Percentiles rank a stretch among this genome's conserved stretches.
Evolutionary conservation across 108 stramenopile species (phyloP).

Genomic region (Cyclotella atomus): DNA sequence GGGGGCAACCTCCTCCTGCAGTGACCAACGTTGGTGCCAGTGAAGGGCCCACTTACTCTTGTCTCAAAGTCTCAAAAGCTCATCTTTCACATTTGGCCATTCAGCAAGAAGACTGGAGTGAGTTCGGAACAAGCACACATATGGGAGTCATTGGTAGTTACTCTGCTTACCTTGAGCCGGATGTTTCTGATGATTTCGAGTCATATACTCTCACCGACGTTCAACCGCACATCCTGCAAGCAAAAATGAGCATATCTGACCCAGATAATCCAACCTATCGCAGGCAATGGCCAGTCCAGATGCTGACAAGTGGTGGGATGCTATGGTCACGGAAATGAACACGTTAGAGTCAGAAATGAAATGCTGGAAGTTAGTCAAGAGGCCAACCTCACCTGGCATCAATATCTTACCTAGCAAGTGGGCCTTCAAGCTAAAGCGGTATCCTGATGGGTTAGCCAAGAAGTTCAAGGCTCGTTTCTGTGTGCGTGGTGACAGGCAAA

Average conservation of each 20-base stretch:
- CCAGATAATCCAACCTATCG: constrained; percentile 7
- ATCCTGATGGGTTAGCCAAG: constrained; percentile 52
- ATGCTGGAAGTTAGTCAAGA: constrained; percentile 24
- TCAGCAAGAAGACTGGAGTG: not conserved
- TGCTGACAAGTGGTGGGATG: constrained; percentile 31
- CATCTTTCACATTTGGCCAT: not conserved
- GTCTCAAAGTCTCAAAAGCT: too few relatives aligned
- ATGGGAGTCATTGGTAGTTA: not conserved
- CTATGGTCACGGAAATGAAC: constrained; percentile 20
- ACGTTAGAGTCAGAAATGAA: constrained; percentile 28
- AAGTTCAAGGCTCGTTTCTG: constrained; percentile 61
- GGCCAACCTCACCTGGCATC: not conserved
- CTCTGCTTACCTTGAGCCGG: constrained; percentile 6
- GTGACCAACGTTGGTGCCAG: not conserved
- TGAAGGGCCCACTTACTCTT: too few relatives aligned
- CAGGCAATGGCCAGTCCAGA: constrained; percentile 22
- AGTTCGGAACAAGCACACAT: not conserved
- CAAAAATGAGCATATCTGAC: not conserved
- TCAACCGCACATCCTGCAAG: not conserved
- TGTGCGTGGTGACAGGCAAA: constrained; percentile 20
- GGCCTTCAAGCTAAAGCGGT: constrained; percentile 53
- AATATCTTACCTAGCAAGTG: constrained; percentile 46
- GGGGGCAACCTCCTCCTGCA: not conserved
- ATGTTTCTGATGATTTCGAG: not conserved
- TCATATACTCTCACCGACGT: not conserved